Conservation (phyloP, 345 rosid species). For the Dovyalis caffra region DNA sequence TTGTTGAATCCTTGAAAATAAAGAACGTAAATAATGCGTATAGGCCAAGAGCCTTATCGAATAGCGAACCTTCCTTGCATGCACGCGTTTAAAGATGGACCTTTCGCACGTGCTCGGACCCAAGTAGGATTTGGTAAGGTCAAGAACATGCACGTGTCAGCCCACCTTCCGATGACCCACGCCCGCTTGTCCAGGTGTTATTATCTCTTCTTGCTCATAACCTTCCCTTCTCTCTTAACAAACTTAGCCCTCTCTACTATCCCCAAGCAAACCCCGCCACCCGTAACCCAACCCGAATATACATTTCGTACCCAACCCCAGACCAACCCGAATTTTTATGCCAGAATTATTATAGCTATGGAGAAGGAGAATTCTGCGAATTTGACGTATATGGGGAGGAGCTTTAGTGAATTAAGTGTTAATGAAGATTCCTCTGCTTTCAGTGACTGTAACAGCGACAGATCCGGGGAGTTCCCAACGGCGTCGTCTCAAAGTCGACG, state of each 20-base stretch:
- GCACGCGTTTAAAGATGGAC: conserved; percentile 43
- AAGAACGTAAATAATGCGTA: no score
- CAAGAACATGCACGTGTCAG: conserved; percentile 39
- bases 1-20: no score
- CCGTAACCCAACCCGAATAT: not conserved
- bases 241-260: not conserved
- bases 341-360: conserved; percentile 19
- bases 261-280: not conserved
- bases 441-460: conserved; percentile 91
- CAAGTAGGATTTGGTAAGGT: conserved; percentile 18
- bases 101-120: conserved; percentile 45
- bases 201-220: not conserved
- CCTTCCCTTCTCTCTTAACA: not conserved
- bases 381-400: conserved; percentile 47
- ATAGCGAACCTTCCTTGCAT: conserved; percentile 30
- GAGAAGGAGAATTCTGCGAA: conserved; percentile 37
- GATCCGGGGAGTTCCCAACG: conserved; percentile 85
- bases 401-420: conserved; percentile 33
- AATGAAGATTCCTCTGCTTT: conserved; percentile 70
- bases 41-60: conserved; percentile 20
- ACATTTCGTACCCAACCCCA: not conserved
- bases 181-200: conserved; percentile 29
- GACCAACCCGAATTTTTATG: not conserved
- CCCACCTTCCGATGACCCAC: conserved; percentile 12
- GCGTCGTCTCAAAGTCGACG: conserved; percentile 65